phyloP scores from a whole-genome alignment of 768 basidiomycete genomes.

The Tricholomella constricta region DNA sequence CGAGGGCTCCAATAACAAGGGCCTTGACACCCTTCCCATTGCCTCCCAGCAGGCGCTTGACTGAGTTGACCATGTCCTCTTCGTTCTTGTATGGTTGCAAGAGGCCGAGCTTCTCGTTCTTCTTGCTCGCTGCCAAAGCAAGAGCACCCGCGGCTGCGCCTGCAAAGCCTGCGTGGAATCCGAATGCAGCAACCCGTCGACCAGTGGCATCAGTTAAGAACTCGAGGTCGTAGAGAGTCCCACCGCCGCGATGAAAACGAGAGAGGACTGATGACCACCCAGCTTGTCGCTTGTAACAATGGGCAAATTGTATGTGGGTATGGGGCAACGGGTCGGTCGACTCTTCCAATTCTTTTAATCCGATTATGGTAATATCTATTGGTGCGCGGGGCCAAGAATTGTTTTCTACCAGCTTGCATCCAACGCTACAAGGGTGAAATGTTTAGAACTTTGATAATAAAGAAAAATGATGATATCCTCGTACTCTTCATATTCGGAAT shows the following conservation, averaged over 20 bases:
- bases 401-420: constrained; percentile 84
- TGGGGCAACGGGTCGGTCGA: constrained; percentile 85
- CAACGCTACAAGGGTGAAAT: constrained; percentile 69
- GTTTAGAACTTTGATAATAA: constrained; percentile 10
- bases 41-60: constrained; percentile 65
- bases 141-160: constrained; percentile 92
- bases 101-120: constrained; percentile 60
- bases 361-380: constrained; percentile 75
- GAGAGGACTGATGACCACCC: constrained; percentile 88
- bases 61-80: constrained; percentile 73
- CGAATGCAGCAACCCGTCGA: constrained; percentile 95
- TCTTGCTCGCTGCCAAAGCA: constrained; percentile 68
- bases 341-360: constrained; percentile 92
- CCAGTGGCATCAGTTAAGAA: constrained; percentile 86
- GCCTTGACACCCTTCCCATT: constrained; percentile 77
- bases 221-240: constrained; percentile 92
- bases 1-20: constrained; percentile 94
- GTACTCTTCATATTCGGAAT: constrained; percentile 90
- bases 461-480: constrained; percentile 30
- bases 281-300: constrained; percentile 94
- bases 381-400: constrained; percentile 90
- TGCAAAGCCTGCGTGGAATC: constrained; percentile 98
- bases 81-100: constrained; percentile 87
- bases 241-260: constrained; percentile 82
- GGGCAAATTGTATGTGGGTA: constrained; percentile 97